These are phyloP conservation scores for Zarea fungicola DNA, from an alignment of 2,329 filamentous ascomycete species.

Conservation along the genomic window DNA sequence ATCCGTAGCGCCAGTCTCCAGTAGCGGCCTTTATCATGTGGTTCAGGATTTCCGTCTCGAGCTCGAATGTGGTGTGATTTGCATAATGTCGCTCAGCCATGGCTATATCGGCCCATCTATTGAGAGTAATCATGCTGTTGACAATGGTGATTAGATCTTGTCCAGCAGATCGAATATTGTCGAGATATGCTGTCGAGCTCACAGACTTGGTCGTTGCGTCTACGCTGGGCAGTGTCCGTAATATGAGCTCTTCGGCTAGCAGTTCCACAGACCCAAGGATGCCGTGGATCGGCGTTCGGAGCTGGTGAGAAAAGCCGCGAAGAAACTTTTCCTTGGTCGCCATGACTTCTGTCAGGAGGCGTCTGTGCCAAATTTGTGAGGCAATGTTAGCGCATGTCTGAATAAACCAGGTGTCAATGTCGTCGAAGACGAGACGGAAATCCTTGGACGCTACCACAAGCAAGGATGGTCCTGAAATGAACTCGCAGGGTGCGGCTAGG, in stretches of 20 bases:
- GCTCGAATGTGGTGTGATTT: constrained; percentile 4
- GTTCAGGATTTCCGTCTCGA: not conserved
- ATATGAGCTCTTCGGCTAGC: constrained; percentile 31
- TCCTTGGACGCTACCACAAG: constrained; percentile 36
- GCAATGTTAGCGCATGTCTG: constrained; percentile 34
- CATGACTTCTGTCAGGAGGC: constrained; percentile 34
- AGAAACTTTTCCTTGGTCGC: constrained; percentile 40
- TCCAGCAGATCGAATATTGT: not conserved
- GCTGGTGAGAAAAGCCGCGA: constrained; percentile 40
- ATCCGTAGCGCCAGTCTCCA: not conserved
- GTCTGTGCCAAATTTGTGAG: constrained; percentile 33
- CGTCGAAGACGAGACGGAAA: constrained; percentile 40
- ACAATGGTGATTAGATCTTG: constrained; percentile 18
- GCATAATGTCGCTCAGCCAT: constrained; percentile 26
- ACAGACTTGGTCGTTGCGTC: too few relatives aligned
- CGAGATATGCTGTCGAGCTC: constrained; percentile 20
- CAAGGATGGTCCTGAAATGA: constrained; percentile 24
- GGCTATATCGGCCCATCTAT: constrained; percentile 33
- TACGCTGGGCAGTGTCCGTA: constrained; percentile 15
- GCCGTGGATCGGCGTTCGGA: constrained; percentile 43
- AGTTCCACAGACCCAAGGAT: constrained; percentile 35
- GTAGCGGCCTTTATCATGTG: not conserved
- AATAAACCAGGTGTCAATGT: constrained; percentile 41
- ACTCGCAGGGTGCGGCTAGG: constrained; percentile 31
- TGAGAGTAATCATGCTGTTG: constrained; percentile 38